phyloP scores from a whole-genome alignment of 1,284 basidiomycete species.

The Leucoagaricus sp. region DNA sequence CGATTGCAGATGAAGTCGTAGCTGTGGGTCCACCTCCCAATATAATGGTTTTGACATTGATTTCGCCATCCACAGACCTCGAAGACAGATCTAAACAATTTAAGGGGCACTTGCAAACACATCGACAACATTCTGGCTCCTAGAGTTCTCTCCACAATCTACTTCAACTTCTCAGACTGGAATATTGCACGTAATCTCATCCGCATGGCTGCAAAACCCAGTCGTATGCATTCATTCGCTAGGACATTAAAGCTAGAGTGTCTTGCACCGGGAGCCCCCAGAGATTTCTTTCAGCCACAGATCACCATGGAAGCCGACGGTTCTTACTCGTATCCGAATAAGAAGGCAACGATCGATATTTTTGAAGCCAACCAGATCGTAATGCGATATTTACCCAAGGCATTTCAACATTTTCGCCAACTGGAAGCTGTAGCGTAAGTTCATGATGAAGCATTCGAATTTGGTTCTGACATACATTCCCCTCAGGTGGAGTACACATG shows the following conservation, averaged over 20 bases:
- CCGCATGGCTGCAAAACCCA: neutral
- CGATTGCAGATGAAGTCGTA: neutral
- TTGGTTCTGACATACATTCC: neutral
- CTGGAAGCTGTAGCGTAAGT: conserved; percentile 3
- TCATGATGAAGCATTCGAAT: neutral
- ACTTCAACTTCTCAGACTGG: neutral
- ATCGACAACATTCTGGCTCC: neutral
- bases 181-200: neutral
- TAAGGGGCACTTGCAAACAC: neutral
- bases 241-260: neutral
- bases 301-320: neutral
- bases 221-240: neutral
- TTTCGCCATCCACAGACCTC: neutral
- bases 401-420: neutral
- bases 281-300: neutral
- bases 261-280: neutral
- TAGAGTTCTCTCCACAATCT: neutral
- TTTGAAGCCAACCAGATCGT: neutral
- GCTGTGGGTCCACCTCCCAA: neutral
- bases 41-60: neutral
- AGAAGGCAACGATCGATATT: neutral
- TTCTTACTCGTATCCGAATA: neutral
- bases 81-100: neutral
- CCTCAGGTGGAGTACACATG: neutral
- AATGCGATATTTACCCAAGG: neutral